These are phyloP conservation scores for Xylaria sp. DNA, from an alignment of 2,329 filamentous ascomycete species.

Conservation along the genomic window DNA sequence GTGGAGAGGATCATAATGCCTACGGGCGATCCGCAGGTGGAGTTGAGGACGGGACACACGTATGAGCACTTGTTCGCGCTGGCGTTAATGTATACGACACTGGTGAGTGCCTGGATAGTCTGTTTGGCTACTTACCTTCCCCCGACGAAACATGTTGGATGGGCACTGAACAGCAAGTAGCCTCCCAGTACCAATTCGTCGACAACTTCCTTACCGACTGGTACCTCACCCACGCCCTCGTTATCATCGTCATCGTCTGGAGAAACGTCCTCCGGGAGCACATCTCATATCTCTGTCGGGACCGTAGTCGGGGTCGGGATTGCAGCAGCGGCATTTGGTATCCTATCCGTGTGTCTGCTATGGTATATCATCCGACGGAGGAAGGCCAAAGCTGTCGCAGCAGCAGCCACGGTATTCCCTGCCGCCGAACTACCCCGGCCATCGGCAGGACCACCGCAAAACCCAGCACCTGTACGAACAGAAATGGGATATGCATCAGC, in stretches of 20 bases:
- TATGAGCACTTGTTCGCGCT: conserved; percentile 19
- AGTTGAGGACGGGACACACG: conserved; percentile 1
- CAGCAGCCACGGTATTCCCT: background rate
- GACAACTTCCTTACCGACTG: background rate
- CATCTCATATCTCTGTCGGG: background rate
- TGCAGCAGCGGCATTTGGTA: background rate
- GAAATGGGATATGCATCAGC: background rate
- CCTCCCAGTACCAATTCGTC: conserved; percentile 1
- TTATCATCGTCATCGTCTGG: background rate
- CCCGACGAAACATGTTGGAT: background rate
- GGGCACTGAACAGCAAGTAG: conserved; percentile 5
- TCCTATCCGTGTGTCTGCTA: background rate
- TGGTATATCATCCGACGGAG: background rate
- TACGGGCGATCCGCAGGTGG: background rate
- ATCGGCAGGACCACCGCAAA: background rate
- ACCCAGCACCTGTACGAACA: background rate
- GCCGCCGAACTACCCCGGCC: background rate
- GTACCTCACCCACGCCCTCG: background rate
- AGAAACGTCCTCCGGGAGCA: background rate
- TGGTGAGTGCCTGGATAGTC: conserved; percentile 12
- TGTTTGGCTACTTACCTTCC: background rate
- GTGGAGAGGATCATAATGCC: conserved; percentile 17
- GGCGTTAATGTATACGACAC: conserved; percentile 21
- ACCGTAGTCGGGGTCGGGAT: background rate
- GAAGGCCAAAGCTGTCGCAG: background rate